Evolutionary conservation across 495 filamentous ascomycete species (phyloP).

Genomic region (Lentithecium fluviatile): DNA sequence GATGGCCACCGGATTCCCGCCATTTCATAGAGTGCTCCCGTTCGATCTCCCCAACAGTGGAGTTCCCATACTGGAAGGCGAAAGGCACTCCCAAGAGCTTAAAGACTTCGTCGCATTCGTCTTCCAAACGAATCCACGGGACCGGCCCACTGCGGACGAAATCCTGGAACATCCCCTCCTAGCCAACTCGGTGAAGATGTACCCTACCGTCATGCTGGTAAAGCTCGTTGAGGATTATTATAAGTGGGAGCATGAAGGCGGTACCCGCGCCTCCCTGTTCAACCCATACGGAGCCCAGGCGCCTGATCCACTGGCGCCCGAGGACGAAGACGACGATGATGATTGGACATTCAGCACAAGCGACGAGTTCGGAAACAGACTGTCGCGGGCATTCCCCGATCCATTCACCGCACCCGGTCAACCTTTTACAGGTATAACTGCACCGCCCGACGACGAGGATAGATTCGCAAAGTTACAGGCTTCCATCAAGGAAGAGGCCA

Average conservation of each 20-base stretch:
- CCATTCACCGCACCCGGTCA: conserved; percentile 17
- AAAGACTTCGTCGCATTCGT: conserved; percentile 77
- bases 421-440: conserved; percentile 26
- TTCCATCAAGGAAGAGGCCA: conserved; percentile 32
- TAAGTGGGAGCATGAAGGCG: conserved; percentile 81
- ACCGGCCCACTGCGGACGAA: conserved; percentile 68
- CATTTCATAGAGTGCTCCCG: conserved; percentile 45
- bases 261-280: conserved; percentile 80
- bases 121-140: conserved; percentile 69
- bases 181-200: conserved; percentile 59
- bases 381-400: conserved; percentile 25
- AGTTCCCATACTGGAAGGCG: conserved; percentile 68
- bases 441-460: conserved; percentile 33
- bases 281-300: conserved; percentile 70
- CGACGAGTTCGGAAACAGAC: conserved; percentile 68
- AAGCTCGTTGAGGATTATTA: conserved; percentile 77
- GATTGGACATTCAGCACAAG: conserved; percentile 95
- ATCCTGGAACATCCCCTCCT: conserved; percentile 66
- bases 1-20: conserved; percentile 85
- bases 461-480: conserved; percentile 33
- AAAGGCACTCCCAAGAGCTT: conserved; percentile 71
- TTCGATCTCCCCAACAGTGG: conserved; percentile 19
- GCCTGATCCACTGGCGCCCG: conserved; percentile 47
- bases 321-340: conserved; percentile 54
- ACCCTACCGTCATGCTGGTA: conserved; percentile 64